Evolutionary conservation across 257 asterid species (phyloP), one percentile per base, ranked within the genome.

Genomic region (Solanum arcanum): DNA sequence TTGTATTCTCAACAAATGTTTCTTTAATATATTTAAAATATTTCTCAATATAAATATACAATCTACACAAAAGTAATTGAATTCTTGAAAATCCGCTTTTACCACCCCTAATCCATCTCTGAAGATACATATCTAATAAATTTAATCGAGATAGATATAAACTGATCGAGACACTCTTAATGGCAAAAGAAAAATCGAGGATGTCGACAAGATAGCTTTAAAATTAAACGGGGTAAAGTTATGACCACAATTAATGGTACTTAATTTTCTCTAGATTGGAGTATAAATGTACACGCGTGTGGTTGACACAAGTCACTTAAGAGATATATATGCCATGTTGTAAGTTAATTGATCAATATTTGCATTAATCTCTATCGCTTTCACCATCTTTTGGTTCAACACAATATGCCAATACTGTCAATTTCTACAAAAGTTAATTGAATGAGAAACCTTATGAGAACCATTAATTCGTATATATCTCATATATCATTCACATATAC

Each of bases 341-440:
- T 4, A 86, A 83, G 69, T 81, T 37, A 85, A 72, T 72, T 9
- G 46, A 72, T 72, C 25, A 70, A 14, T 31, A 86, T 78, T 76
- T 87, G 14, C 56, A 86, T 66, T 70, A 84, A 46, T 90, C 81
- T 84, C 47, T 87, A 87, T 87, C 33, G 44, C 37, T 89, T 89
- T 92, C 94, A 68, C 87, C 87, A 88, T 91, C 95, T 86, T 86
- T 85, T 88, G 87, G 86, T 88, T 88, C 87, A 89, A 87, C 82
- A 86, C 60, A 78, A n/a, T 23, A 81, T 83, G 82, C 89, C 90
- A 88, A 91, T 88, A 86, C 86, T 92, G 95, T 95, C 95, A 89
- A 87, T 90, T 92, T 92, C 92, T 88, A 84, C 85, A 76, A 90
- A 95, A 93, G 91, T 90, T 69, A 15, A 60, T 86, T 88, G 93